Evolutionary conservation across 2,329 filamentous ascomycete species (phyloP), one percentile per base, ranked within the genome.

Genomic region (Nectriaceae sp.): DNA sequence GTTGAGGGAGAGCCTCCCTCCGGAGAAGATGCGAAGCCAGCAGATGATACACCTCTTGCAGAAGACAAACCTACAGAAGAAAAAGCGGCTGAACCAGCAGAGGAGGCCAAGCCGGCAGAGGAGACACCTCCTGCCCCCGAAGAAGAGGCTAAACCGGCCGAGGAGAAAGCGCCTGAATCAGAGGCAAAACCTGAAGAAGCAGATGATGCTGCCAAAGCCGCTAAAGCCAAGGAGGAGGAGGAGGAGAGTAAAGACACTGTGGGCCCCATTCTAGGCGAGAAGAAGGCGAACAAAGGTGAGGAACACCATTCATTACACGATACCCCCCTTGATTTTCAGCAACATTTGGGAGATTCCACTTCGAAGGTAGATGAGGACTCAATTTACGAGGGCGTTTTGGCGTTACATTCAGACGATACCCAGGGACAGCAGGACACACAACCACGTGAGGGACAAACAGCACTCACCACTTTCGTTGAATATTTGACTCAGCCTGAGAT

Each of bases 221-320:
- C 52, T 24, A 63, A 57, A 46, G 47, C 54, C 31, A 56, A 56
- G 46, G 56, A 57, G 49, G 66, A 65, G 43, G 65, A 66, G 38
- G 67, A 74, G 60, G 67, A 74, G 60, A 68, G 63, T 47, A 72
- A 71, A 54, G 71, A 75, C 49, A 66, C 58, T 4, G 61, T 73
- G 51, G 69, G 66, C 21, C 69, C 69, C 21, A 73, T 73, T 49
- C 62, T 66, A 40, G 56, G 59, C 39, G 66, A 69, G 42, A 67
- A 68, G 51, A 70, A 65, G 55, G 59, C 60, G 46, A 69, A 66
- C 56, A 74, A 72, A 75, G 73, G 73, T 76, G 69, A 76, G 73
- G 65, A 69, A 59, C 53, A 60, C 51, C 53, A 57, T 67, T 65
- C 57, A 64, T 61, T 68, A 62, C 60, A 65, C 66, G 62, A 72